Evolutionary conservation across 1,284 basidiomycete genomes (phyloP), one percentile per base, ranked within the genome.

Genomic region (Neonothopanus nambi): DNA sequence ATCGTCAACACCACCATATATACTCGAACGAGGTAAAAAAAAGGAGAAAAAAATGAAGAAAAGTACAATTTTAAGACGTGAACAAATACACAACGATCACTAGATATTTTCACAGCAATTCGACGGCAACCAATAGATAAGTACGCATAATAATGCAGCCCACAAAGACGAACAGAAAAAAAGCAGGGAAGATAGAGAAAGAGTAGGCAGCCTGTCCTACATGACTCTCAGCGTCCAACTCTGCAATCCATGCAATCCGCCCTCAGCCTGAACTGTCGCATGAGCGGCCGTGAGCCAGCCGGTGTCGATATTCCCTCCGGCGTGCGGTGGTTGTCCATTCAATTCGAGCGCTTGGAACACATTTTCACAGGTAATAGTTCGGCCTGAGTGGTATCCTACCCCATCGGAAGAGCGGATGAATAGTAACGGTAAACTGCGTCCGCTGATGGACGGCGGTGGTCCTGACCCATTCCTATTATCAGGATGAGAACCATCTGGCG

Each of bases 351-450:
- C 69, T 59, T 85, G 81, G 68, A 88, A 89, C 30, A 91, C 81
- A 60, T 91, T 92, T 65, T 91, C 91, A 63, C 87, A 90, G 33
- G 90, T 80, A 52, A 94, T 85, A 58, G 89, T 89, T 55, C 89
- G 80, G 38, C 90, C 90, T 26, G 89, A 91, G 65, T 92, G 89
- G 65, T 91, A 92, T 3, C 89, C 89, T 23, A 91, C 82, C 20
- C 90, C 90, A 67, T 92, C 82, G 57, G 77, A 76, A 53, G 87
- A 79, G 52, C 90, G 80, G 61, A 92, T 86, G 67, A 91, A 86
- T 52, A 92, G 65, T 64, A 91, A 64, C 8, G 88, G 84, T 30
- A 92, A 69, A 63, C 78, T 83, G 53, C 82, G 77, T 20, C 91
- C 81, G 18, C 78, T 65, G 56, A 91, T 77, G 8, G 78, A 70